Conservation (phyloP, 1,139 yeast genomes). For the Meyerozyma guilliermondii region DNA sequence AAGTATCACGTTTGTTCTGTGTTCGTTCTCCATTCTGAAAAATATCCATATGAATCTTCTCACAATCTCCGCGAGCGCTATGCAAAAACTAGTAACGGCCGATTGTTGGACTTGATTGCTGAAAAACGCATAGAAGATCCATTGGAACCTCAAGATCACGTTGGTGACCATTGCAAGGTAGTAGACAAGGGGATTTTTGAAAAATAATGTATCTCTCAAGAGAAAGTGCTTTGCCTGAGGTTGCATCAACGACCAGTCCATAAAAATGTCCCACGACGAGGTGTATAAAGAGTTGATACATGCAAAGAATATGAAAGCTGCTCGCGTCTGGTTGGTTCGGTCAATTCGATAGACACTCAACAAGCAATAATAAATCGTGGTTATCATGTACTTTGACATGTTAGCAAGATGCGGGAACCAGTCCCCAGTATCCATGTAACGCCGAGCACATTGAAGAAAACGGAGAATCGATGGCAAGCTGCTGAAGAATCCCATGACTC, state of each 20-base stretch:
- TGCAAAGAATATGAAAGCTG: constrained; percentile 70
- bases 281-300: constrained; percentile 65
- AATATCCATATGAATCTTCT: constrained; percentile 86
- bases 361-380: constrained; percentile 66
- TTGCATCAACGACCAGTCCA: constrained; percentile 94
- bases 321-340: constrained; percentile 36
- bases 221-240: constrained; percentile 51
- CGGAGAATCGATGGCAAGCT: constrained; percentile 90
- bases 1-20: constrained; percentile 78
- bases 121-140: constrained; percentile 81
- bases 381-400: constrained; percentile 66
- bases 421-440: constrained; percentile 90
- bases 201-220: constrained; percentile 69
- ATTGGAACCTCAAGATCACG: constrained; percentile 74
- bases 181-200: constrained; percentile 53
- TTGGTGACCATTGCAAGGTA: constrained; percentile 72
- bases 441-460: constrained; percentile 81
- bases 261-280: constrained; percentile 80
- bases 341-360: constrained; percentile 77
- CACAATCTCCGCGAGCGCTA: constrained; percentile 75
- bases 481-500: constrained; percentile 75
- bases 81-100: constrained; percentile 80
- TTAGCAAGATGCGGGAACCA: constrained; percentile 98
- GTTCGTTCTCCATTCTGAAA: constrained; percentile 94
- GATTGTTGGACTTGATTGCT: constrained; percentile 78